Evolutionary conservation across 371 early-diverging fungal species (phyloP), one percentile per base, ranked within the genome.

Genomic region (Parasitella parasitica): DNA sequence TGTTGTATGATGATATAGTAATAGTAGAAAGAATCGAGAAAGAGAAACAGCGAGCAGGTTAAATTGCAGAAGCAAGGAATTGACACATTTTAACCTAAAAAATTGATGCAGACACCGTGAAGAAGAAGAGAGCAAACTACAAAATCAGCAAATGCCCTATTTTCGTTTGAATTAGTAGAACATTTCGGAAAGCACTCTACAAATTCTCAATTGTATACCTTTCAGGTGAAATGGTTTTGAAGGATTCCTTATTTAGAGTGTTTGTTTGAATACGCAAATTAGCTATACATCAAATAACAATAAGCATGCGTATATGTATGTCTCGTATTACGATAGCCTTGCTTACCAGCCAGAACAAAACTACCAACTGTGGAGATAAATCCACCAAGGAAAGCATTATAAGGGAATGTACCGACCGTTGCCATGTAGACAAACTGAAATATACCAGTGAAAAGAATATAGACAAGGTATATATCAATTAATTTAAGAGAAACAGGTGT

Each of bases 301-400:
- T n/a, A n/a, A n/a, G n/a, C n/a, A n/a, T n/a, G n/a, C n/a, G n/a
- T n/a, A n/a, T n/a, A n/a, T n/a, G n/a, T n/a, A n/a, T n/a, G n/a
- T n/a, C n/a, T n/a, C n/a, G n/a, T n/a, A n/a, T n/a, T n/a, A n/a
- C n/a, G n/a, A n/a, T n/a, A n/a, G n/a, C n/a, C n/a, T n/a, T n/a
- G n/a, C n/a, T 61, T 74, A 91, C 94, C 96, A 13, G 94, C 94
- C 62, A 97, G 86, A n/a, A 95, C 93, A 78, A 98, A 98, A 58
- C 87, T 83, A 11, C 96, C 97, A 20, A 97, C 95, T 9, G 93
- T 90, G 4, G 91, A 88, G 64, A 91, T 91, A 78, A 98, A 98
- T 16, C 95, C 95, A 11, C 97, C 92, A 64, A 98, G 75, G 75
- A 97, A 97, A 22, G 97, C 92, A 77, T 97, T 97, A 80, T 95